These are phyloP conservation scores for Extremus antarcticus DNA, from an alignment of 495 filamentous ascomycete genomes.

Conservation along the genomic window DNA sequence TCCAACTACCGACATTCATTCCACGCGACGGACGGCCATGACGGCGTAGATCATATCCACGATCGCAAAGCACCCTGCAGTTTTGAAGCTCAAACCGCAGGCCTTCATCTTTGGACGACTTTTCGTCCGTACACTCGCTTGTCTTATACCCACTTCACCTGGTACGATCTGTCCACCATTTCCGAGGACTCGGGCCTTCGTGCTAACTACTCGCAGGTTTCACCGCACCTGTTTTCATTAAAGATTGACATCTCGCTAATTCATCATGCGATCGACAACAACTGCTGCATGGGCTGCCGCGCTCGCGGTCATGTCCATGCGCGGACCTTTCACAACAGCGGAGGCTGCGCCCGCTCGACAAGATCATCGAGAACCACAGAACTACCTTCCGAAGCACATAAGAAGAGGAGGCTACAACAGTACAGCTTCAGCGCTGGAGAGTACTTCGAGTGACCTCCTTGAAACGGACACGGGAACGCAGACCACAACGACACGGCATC, in stretches of 20 bases:
- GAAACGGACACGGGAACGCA: slow-evolving; percentile 6
- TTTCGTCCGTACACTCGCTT: slow-evolving; percentile 32
- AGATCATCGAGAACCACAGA: slow-evolving; percentile 34
- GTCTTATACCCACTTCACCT: slow-evolving; percentile 25
- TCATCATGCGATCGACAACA: slow-evolving; percentile 25
- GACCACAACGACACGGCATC: slow-evolving; percentile 3
- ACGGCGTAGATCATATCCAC: slow-evolving; percentile 7
- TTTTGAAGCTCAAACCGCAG: not conserved
- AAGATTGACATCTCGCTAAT: slow-evolving; percentile 13
- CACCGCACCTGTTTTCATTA: slow-evolving; percentile 6
- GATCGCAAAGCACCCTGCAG: not conserved
- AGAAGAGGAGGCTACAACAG: slow-evolving; percentile 32
- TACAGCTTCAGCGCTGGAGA: slow-evolving; percentile 22
- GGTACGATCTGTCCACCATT: slow-evolving; percentile 19
- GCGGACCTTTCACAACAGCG: slow-evolving; percentile 29
- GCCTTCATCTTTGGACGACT: slow-evolving; percentile 1
- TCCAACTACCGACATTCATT: slow-evolving; percentile 20
- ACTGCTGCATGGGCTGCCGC: slow-evolving; percentile 31
- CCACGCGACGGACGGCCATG: not conserved
- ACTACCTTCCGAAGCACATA: slow-evolving; percentile 38
- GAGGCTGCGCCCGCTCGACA: slow-evolving; percentile 33
- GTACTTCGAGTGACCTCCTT: slow-evolving; percentile 9
- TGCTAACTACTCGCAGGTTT: not conserved
- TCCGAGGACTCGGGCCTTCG: no score
- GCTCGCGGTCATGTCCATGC: slow-evolving; percentile 27